A percentile compares a stretch with the other conserved stretches of the same genome.
Conservation (phyloP, 2,329 filamentous ascomycete species). For the Fusarium coicis region DNA sequence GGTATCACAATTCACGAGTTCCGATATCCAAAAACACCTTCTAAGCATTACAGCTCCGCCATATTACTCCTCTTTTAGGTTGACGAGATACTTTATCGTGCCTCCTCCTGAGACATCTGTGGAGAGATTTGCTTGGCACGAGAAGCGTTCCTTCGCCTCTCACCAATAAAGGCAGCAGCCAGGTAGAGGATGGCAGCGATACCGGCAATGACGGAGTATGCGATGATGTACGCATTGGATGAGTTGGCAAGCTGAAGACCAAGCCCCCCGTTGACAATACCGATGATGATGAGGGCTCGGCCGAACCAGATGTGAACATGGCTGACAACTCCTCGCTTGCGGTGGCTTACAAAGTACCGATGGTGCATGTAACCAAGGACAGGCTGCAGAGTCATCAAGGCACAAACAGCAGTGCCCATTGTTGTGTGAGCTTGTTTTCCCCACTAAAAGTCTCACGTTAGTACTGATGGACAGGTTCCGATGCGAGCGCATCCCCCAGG, state of each 20-base stretch:
- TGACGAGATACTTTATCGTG: not conserved
- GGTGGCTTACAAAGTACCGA: conserved; percentile 59
- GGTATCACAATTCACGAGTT: conserved; percentile 29
- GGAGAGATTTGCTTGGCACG: conserved; percentile 38
- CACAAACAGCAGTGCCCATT: conserved; percentile 65
- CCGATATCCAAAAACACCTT: conserved; percentile 17
- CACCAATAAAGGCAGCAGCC: conserved; percentile 37
- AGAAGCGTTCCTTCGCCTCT: conserved; percentile 21
- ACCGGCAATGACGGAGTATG: conserved; percentile 66
- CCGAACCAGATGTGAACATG: conserved; percentile 72
- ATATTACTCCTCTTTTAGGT: not conserved
- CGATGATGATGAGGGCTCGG: conserved; percentile 65
- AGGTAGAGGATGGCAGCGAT: conserved; percentile 60
- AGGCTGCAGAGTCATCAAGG: conserved; percentile 67
- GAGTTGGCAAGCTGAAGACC: conserved; percentile 64
- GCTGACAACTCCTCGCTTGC: conserved; percentile 61
- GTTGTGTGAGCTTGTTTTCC: conserved; percentile 64
- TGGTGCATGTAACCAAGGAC: conserved; percentile 69
- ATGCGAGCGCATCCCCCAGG: conserved; percentile 7
- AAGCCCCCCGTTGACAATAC: conserved; percentile 71
- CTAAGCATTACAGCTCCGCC: not conserved
- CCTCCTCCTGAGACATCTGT: conserved; percentile 41
- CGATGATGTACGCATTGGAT: conserved; percentile 56
- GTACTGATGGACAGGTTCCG: not conserved
- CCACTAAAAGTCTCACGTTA: conserved; percentile 54